Conservation (phyloP, 2,329 filamentous ascomycete species). For the Fusarium praegraminearum region DNA sequence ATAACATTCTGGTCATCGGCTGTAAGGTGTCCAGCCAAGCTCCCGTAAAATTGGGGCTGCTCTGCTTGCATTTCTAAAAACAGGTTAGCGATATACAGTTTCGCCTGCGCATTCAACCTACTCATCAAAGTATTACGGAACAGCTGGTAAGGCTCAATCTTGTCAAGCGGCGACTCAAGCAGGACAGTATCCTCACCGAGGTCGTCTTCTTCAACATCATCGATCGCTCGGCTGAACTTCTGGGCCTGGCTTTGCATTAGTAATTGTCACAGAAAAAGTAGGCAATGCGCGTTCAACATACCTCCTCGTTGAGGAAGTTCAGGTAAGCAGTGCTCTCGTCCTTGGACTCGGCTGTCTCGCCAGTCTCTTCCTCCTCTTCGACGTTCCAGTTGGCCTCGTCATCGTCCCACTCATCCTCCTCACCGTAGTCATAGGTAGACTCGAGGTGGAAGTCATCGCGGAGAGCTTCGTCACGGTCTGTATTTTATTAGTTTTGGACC, state of each 20-base stretch:
- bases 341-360: constrained; percentile 74
- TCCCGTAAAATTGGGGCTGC: constrained; percentile 88
- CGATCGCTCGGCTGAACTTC: constrained; percentile 79
- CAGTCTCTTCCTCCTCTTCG: constrained; percentile 77
- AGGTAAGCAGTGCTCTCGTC: constrained; percentile 96
- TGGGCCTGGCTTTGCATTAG: constrained; percentile 71
- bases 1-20: constrained; percentile 85
- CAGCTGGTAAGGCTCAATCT: constrained; percentile 91
- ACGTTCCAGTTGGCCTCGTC: constrained; percentile 85
- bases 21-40: constrained; percentile 80
- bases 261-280: not conserved
- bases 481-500: constrained; percentile 43
- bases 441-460: constrained; percentile 86
- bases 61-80: constrained; percentile 83
- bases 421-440: constrained; percentile 71
- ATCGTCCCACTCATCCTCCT: constrained; percentile 85
- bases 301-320: constrained; percentile 94
- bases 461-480: constrained; percentile 90
- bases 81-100: constrained; percentile 43
- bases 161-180: constrained; percentile 93
- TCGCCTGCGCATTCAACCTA: constrained; percentile 62
- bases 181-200: constrained; percentile 92
- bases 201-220: constrained; percentile 83
- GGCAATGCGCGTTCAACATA: constrained; percentile 51
- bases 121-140: constrained; percentile 86